Evolutionary conservation across 768 basidiomycete genomes (phyloP).

Genomic region (Amanita phalloides): DNA sequence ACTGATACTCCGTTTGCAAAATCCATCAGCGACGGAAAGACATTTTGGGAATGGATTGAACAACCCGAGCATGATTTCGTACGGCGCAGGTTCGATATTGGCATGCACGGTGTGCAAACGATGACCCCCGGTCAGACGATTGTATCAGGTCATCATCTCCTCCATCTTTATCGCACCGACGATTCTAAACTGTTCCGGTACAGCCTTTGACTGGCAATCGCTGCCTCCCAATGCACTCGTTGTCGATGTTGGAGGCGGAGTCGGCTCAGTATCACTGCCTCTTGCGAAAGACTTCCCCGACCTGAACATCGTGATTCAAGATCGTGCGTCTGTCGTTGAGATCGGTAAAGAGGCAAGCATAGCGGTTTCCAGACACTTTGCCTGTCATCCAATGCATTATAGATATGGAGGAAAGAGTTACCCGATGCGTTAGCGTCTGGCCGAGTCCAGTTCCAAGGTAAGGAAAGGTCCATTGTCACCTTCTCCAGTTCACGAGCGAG

Average conservation of each 20-base stretch:
- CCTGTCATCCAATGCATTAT: background rate
- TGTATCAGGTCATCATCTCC: constrained; percentile 9
- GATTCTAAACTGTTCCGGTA: background rate
- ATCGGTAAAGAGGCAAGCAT: constrained; percentile 5
- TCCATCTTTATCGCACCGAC: too few species aligned
- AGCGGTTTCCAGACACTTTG: background rate
- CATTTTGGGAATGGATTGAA: constrained; percentile 13
- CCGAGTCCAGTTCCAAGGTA: constrained; percentile 12
- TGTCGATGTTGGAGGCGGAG: constrained; percentile 21
- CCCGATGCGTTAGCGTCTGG: constrained; percentile 11
- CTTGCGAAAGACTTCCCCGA: constrained; percentile 12
- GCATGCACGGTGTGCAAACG: constrained; percentile 14
- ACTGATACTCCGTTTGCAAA: constrained; percentile 11
- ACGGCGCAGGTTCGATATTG: constrained; percentile 18
- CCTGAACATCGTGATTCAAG: constrained; percentile 16
- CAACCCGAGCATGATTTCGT: constrained; percentile 14
- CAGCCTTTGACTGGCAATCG: constrained; percentile 17
- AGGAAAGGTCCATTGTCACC: background rate
- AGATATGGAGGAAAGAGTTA: constrained; percentile 7
- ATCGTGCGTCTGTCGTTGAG: constrained; percentile 11
- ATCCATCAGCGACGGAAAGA: constrained; percentile 10
- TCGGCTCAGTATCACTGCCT: constrained; percentile 15
- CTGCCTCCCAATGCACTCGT: constrained; percentile 13
- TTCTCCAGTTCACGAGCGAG: background rate
- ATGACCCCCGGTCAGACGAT: constrained; percentile 11